Base-by-base conservation (phyloP, 352 stramenopile genomes). In the Plasmopara muralis region DNA sequence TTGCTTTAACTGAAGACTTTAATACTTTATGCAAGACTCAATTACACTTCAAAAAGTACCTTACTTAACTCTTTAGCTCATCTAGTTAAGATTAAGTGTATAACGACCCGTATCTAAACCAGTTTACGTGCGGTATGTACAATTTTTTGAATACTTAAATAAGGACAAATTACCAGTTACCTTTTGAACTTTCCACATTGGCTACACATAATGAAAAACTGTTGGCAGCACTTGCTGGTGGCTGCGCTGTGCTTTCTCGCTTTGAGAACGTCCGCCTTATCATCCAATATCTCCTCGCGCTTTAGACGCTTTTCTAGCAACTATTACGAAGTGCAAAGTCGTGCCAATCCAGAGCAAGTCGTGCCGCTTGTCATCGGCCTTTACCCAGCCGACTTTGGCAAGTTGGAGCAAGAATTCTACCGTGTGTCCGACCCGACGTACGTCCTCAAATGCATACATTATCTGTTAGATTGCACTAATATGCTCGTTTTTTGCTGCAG, bases 341-440 rank as follows among this genome's bases (percentile, higher is more conserved):
- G 70, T 25, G 70, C 60, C 0, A 43, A 66, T 14, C 65, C 70
- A 18, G 62, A 83, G 13, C 50, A 66, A 20, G 34, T 71, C 18
- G 68, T 86, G 47, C 75, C 68, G 37, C 56, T 90, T 33, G 64
- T 76, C 14, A 64, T 90, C 18, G 73, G 75, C 9, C 56, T 90
- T 31, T 67, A 57, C 9, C 63, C 67, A 9, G 42, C 31, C 5
- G 74, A 88, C 68, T 87, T 85, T 57, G 49, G 53, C 13, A 50
- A 52, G 5, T 43, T 90, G 9, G 80, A 88, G 60, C 55, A 54
- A 31, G 59, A 54, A 25, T 64, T 90, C 25, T 88, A 71, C 55
- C 41, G 55, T 6, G 63, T 86, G 0, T 85, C 80, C 0, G 55
- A 86, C 47, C 80, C 80, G 7, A 62, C 40, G 74, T 87, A 72